phyloP scores from a whole-genome alignment of 2,329 filamentous ascomycete species.

The Penicillium brevicompactum region DNA sequence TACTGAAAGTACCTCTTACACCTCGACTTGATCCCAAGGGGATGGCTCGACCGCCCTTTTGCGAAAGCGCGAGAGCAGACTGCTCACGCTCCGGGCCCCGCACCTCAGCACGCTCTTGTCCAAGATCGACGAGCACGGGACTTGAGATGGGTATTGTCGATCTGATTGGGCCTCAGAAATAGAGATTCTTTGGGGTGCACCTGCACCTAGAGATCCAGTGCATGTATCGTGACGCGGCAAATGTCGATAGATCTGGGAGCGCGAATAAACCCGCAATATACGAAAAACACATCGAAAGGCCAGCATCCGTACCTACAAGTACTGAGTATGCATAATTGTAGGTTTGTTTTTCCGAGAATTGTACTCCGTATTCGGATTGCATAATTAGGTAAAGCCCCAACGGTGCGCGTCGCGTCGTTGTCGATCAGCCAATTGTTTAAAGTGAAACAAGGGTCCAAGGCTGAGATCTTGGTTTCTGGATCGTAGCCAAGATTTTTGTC shows the following conservation, averaged over 20 bases:
- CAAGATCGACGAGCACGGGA: constrained; percentile 17
- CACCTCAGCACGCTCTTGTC: constrained; percentile 12
- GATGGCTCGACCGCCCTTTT: constrained; percentile 13
- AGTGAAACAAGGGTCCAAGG: constrained; percentile 26
- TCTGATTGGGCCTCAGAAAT: not conserved
- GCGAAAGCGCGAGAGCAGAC: not conserved
- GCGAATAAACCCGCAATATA: constrained; percentile 6
- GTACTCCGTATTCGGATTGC: not conserved
- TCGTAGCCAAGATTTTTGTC: constrained; percentile 5
- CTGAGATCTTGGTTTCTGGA: constrained; percentile 19
- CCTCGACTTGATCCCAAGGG: not conserved
- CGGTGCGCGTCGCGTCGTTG: constrained; percentile 10
- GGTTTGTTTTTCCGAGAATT: no score
- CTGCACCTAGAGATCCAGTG: constrained; percentile 6
- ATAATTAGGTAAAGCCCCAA: constrained; percentile 7
- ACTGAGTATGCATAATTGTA: not conserved
- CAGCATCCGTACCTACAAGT: not conserved
- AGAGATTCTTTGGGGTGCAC: constrained; percentile 11
- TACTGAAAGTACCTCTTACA: not conserved
- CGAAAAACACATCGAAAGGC: not conserved
- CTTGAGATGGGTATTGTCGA: not conserved
- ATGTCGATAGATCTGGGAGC: constrained; percentile 19
- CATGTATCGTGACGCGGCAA: constrained; percentile 20
- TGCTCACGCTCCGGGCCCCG: constrained; percentile 14
- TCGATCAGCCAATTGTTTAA: constrained; percentile 10